Base-by-base conservation (phyloP, 768 basidiomycete species). In the Coprinopsis strossmayeri region DNA sequence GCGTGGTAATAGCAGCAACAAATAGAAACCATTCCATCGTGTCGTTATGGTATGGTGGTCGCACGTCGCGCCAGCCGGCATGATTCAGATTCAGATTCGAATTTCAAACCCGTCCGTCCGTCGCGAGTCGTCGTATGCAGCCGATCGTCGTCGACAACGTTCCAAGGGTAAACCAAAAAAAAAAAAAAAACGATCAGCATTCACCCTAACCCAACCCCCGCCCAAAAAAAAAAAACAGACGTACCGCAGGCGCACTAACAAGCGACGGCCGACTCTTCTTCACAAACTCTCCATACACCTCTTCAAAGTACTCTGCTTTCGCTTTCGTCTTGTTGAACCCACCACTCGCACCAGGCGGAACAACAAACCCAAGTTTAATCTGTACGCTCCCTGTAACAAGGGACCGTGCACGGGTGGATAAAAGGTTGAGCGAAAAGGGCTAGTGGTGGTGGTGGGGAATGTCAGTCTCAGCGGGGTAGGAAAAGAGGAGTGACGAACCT, bases 181-280 rank as follows among this genome's bases (percentile, higher is more conserved):
- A 32, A 15, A 32, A 32, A 32, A 15, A 7, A 32, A 32, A 32
- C 30, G 30, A 10, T 38, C 10, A 11, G 30, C 30, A 32, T 32
- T 32, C 30, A 32, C 7, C 15, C n/a, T n/a, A n/a, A 15, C 7
- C 15, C 15, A 32, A 32, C 9, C 30, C 15, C 9, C 7, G 15
- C 9, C 30, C 15, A 49, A 18, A 42, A 18, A 17, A 32, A 53
- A 52, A 54, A 48, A 48, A 23, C 27, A 34, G 1, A 73, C 84
- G 52, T 57, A 89, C 88, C 1, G 91, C 87, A 5, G 88, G 86
- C 1, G 83, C 82, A 34, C 86, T 85, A 11, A 86, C 81, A 2
- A 91, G 70, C 20, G 79, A 80, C 2, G 79, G 80, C 17, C 80
- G 70, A 0, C 83, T 78, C 27, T 78, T 73, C 59, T 78, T 84